Base-by-base conservation (phyloP, 495 filamentous ascomycete species). In the Sordaria brevicollis region DNA sequence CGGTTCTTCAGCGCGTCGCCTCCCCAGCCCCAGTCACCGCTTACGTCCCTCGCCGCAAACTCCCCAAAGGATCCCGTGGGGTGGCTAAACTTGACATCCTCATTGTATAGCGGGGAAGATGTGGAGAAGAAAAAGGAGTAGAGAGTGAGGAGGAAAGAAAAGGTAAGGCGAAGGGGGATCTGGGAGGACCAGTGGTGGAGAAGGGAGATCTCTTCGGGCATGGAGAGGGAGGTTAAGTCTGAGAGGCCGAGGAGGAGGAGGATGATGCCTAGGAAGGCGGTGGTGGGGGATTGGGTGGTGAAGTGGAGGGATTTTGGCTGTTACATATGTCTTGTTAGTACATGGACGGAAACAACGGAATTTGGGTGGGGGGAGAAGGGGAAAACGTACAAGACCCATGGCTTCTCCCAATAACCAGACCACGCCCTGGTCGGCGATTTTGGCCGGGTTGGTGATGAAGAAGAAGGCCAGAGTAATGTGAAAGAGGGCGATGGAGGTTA, bases 341-440 rank as follows among this genome's bases (percentile, higher is more conserved):
- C n/a, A 9, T 19, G 0, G n/a, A 11, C 1, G 19, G 43, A 25
- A 10, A 3, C n/a, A n/a, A n/a, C n/a, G n/a, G n/a, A n/a, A n/a
- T n/a, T n/a, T 19, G 9, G 21, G 65, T 35, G 35, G 36, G 37
- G 37, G 37, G 66, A 21, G 67, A 35, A 54, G 65, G 37, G 67
- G 33, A 62, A 68, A 36, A 77, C 82, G 36, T 87, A 92, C 91
- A 71, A 96, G 85, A 70, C 87, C 86, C 87, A 95, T 89, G 54
- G 92, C 85, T 77, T 95, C 92, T 54, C 93, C 93, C 15, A 96
- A 81, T 49, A 97, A 86, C 74, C 88, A 94, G 67, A 96, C 92
- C 10, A 96, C 74, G 54, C 92, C 89, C 68, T 93, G 92, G 75
- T 95, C 89, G 54, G 89, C 87, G 71, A 97, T 85, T 69, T 83